These are phyloP conservation scores for Beta corolliflora DNA, from an alignment of 179 eudicot species.

Conservation along the genomic window DNA sequence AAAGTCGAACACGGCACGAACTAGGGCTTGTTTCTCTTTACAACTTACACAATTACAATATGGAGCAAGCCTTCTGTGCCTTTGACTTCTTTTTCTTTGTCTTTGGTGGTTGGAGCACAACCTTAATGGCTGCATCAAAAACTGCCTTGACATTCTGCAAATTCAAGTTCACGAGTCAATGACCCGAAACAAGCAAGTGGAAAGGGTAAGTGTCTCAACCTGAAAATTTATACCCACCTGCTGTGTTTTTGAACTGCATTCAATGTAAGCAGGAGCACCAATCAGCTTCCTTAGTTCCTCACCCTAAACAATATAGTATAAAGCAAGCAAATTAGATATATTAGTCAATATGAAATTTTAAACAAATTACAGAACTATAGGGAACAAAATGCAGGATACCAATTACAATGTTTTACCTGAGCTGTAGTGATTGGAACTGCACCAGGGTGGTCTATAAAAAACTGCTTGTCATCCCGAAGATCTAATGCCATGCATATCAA, in stretches of 20 bases:
- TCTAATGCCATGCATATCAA: slow-evolving; percentile 45
- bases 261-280: slow-evolving; percentile 80
- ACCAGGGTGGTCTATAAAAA: slow-evolving; percentile 84
- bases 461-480: slow-evolving; percentile 93
- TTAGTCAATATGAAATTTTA: not conserved
- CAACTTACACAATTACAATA: slow-evolving; percentile 42
- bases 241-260: slow-evolving; percentile 94
- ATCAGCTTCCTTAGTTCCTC: slow-evolving; percentile 80
- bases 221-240: slow-evolving; percentile 41
- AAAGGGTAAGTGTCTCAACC: not conserved
- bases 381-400: not conserved
- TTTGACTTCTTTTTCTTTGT: slow-evolving; percentile 75
- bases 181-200: not conserved
- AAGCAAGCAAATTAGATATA: not conserved
- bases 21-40: slow-evolving; percentile 34
- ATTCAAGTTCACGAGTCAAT: not conserved
- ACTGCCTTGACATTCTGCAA: slow-evolving; percentile 81
- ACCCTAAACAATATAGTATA: slow-evolving; percentile 46
- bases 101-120: slow-evolving; percentile 83
- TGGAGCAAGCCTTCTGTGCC: slow-evolving; percentile 54
- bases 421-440: slow-evolving; percentile 83
- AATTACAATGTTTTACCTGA: slow-evolving; percentile 45
- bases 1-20: slow-evolving; percentile 23
- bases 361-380: not conserved
- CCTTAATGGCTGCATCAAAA: slow-evolving; percentile 86